Base-by-base conservation (phyloP, 345 rosid genomes). In the Cardamine resedifolia region DNA sequence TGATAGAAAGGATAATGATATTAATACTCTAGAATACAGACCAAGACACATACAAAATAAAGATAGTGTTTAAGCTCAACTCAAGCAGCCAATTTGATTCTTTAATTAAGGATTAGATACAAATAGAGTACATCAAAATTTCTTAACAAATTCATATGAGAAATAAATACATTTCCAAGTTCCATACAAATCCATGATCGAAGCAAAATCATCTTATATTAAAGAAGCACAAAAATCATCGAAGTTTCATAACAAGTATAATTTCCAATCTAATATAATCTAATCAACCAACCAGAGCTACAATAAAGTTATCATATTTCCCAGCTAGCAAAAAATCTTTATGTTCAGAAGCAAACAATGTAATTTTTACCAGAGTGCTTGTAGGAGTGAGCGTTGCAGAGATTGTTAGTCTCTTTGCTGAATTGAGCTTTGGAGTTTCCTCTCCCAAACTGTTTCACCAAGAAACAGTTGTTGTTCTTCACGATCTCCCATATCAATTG, bases 401-500 rank as follows among this genome's bases (percentile, higher is more conserved):
- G 91, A 56, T 90, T 90, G 82, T 90, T 90, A 23, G 58, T 64
- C 78, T 90, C 96, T 43, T 86, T 90, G 83, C 96, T 90, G 70
- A 90, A 90, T 70, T 65, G 84, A 7, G 88, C 62, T 55, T 83
- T 64, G 2, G 91, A 82, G 43, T 77, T 78, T 52, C 96, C 96
- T 41, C 84, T 76, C 0, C 93, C 93, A 19, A 88, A 90, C 82
- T 90, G 90, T 56, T 86, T 88, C 51, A 90, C 91, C 73, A 90
- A 73, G 72, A 88, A 90, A 27, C 75, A 88, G 68, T 86, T 90
- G 86, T 86, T 88, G 5, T 58, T 86, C 86, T 90, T 90, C 62
- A 90, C 89, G 3, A 88, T 81, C 88, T 90, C 91, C 96, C 94
- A 90, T 39, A 90, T 76, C 83, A 90, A 70, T 43, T 80, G 90